A percentile compares a stretch with the other conserved stretches of the same genome.
Evolutionary conservation across 495 filamentous ascomycete genomes (phyloP).

Genomic region (Polyplosphaeria fusca): DNA sequence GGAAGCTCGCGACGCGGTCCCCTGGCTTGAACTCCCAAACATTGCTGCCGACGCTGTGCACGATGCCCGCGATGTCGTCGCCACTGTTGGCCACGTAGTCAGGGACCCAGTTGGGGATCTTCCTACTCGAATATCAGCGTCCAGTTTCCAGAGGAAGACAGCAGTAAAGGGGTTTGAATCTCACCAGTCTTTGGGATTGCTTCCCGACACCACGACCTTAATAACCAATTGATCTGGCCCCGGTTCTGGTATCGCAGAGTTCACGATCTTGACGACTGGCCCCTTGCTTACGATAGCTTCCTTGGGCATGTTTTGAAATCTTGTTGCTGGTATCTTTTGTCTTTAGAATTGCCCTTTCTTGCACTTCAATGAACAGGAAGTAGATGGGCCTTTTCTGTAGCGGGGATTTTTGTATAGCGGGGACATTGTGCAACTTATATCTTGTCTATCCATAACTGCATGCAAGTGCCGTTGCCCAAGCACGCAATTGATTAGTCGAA

Average conservation of each 20-base stretch:
- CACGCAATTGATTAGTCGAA: too few species aligned
- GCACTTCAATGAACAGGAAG: too few species aligned
- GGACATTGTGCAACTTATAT: too few species aligned
- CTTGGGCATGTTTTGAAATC: too few species aligned
- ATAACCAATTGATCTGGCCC: slow-evolving; percentile 64
- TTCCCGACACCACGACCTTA: slow-evolving; percentile 63
- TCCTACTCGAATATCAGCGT: slow-evolving; percentile 26
- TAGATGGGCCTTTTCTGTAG: too few species aligned
- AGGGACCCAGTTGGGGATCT: slow-evolving; percentile 40
- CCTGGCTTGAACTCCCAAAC: slow-evolving; percentile 62
- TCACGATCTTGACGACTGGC: slow-evolving; percentile 58
- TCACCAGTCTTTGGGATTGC: slow-evolving; percentile 86
- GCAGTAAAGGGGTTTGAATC: too few species aligned
- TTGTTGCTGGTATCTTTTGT: too few species aligned
- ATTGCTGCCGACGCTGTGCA: slow-evolving; percentile 59
- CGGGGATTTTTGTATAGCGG: too few species aligned
- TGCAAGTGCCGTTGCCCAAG: too few species aligned
- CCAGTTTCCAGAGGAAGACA: not conserved
- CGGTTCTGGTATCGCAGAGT: slow-evolving; percentile 61
- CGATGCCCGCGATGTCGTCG: slow-evolving; percentile 70
- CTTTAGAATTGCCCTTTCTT: too few species aligned
- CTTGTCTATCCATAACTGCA: too few species aligned
- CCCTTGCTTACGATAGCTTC: slow-evolving; percentile 58
- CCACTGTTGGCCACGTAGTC: slow-evolving; percentile 52
- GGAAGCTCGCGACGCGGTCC: slow-evolving; percentile 70